Base-by-base conservation (phyloP, 306 rosid species). In the Cucurbita moschata region DNA sequence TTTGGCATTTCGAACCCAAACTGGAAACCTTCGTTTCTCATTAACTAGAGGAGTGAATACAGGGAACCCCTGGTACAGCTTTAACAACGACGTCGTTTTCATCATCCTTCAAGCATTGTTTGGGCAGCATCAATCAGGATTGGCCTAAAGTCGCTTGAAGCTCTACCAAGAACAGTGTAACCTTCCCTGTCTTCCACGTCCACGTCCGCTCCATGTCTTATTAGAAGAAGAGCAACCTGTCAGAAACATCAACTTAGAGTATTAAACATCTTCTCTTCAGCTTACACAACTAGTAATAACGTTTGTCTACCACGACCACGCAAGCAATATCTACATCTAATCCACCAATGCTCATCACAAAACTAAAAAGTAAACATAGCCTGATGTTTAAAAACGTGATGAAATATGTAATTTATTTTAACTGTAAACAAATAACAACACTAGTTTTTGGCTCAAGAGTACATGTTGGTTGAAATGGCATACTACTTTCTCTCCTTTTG, bases 181-280 rank as follows among this genome's bases (percentile, higher is more conserved):
- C 96, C 98, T 90, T 94, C 98, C 82, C 82, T 87, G 86, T 90
- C 97, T 82, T 82, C 89, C 30, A 84, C 87, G 72, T 94, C 98
- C 61, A 90, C 92, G 71, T 94, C 89, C 7, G 98, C 98, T 79
- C 98, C 97, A 65, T 94, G 97, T 82, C 97, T 87, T 79, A 87
- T 65, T 71, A 94, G 88, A 75, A 90, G 98, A 49, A 93, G 87
- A 37, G 97, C 84, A 52, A 77, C 89, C 97, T 88, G 85, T 72
- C 44, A 72, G 56, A 72, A 52, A 57, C n/a, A 43, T 30, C 19
- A 77, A 46, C 40, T 13, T 2, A 19, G 21, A 21, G 56, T 2
- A 19, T 19, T 55, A 40, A 7, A 55, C 30, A 19, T 9, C 13
- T 18, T 18, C 21, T 26, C 30, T 19, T 44, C 10, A 1, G 50